Percentiles rank a stretch among this genome's conserved stretches.
Evolutionary conservation across 805 yeast species (phyloP).

Genomic region (Nakazawaea wickerhamii): DNA sequence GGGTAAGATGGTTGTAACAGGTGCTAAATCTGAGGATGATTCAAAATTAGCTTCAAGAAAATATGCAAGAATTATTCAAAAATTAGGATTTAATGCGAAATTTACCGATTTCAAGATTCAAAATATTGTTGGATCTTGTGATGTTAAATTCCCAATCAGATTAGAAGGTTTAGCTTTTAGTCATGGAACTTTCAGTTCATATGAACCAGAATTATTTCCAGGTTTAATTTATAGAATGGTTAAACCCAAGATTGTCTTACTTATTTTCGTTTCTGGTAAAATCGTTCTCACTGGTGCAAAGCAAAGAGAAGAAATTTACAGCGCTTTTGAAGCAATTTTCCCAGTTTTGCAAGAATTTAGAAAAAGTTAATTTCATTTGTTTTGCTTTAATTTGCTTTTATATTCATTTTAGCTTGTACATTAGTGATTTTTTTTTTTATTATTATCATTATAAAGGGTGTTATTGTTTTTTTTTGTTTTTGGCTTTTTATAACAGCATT

Average conservation of each 20-base stretch:
- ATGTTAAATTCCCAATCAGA: constrained; percentile 95
- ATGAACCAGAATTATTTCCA: constrained; percentile 97
- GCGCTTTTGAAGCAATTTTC: constrained; percentile 96
- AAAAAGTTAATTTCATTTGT: constrained; percentile 46
- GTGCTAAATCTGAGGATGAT: constrained; percentile 98
- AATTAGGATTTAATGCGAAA: constrained; percentile 95
- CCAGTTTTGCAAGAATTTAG: constrained; percentile 98
- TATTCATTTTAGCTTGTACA: neutral
- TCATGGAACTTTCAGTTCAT: constrained; percentile 97
- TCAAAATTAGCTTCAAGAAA: constrained; percentile 97
- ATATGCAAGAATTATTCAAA: constrained; percentile 96
- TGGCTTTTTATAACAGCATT: neutral
- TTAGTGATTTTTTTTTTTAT: neutral
- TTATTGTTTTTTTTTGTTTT: constrained; percentile 3
- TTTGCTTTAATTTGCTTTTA: neutral
- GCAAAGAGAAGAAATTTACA: constrained; percentile 96
- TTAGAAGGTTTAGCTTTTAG: constrained; percentile 95
- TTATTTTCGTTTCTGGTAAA: constrained; percentile 95
- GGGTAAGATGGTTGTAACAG: constrained; percentile 99
- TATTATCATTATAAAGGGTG: constrained; percentile 2
- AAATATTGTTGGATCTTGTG: constrained; percentile 98
- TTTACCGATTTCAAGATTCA: constrained; percentile 97
- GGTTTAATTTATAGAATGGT: constrained; percentile 99
- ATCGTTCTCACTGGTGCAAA: constrained; percentile 98
- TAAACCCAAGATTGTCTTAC: constrained; percentile 92